Base-by-base conservation (phyloP, 2,329 filamentous ascomycete species). In the Colletotrichum neosansevieriae region DNA sequence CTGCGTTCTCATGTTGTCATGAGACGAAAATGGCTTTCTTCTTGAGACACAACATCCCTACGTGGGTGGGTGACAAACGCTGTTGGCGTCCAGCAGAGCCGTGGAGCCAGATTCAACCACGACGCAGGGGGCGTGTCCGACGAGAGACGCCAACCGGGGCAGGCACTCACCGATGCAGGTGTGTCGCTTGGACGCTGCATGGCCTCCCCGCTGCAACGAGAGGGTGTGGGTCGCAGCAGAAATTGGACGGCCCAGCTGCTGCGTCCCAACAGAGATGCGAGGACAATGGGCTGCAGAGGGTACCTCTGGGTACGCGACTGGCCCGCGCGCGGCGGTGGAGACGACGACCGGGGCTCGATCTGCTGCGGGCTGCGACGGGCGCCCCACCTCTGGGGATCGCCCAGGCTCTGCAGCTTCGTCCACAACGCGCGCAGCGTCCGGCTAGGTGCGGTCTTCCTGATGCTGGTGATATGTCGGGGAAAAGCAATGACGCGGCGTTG, bases 231-330 rank as follows among this genome's bases (percentile, higher is more conserved):
- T 44, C 40, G 40, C 40, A n/a, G 40, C 40, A 44, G 40, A 44
- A 44, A 44, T 44, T 44, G 40, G 15, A 44, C 40, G 40, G 13
- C 40, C 40, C 15, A 44, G 40, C 40, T 44, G 40, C 40, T n/a
- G 40, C 40, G 13, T 44, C 13, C 40, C 15, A 44, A 44, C 15
- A 44, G 40, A 44, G 40, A 44, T 44, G 13, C 15, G 40, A 44
- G 4, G 40, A 44, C 15, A n/a, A n/a, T 6, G 40, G 49, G 49
- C 49, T 34, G 49, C 49, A 51, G 49, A 34, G 24, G 5, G 49
- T 51, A 32, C 49, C 49, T 51, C 49, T 51, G 24, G 49, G 49
- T 51, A 51, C 24, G 49, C 49, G 49, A 51, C 24, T 51, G 49
- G 49, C 49, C 12, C 24, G 49, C 49, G 38, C 10, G 47, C 47